A percentile compares a stretch with the other conserved stretches of the same genome.
phyloP scores from a whole-genome alignment of 192 early-diverging fungal genomes.

The Rhizoclosmatium sp. region DNA sequence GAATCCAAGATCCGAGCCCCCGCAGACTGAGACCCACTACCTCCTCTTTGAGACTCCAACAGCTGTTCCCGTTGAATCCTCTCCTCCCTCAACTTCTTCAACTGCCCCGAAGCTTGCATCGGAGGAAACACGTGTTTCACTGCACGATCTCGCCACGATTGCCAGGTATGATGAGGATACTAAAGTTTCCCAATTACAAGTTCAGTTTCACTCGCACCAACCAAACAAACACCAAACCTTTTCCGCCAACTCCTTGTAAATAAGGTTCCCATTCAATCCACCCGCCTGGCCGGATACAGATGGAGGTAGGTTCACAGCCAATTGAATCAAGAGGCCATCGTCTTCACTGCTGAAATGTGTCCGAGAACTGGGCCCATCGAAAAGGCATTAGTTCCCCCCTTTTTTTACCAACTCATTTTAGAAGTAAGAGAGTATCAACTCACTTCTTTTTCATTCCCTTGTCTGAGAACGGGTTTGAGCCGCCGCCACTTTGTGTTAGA shows the following conservation, averaged over 20 bases:
- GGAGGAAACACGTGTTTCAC: conserved; percentile 14
- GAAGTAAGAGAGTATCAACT: not conserved
- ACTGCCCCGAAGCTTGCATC: not conserved
- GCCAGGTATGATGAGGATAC: not conserved
- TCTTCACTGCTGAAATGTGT: conserved; percentile 22
- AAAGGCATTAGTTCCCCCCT: too few species aligned
- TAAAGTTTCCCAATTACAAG: not conserved
- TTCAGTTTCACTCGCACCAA: not conserved
- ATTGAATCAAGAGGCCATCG: conserved; percentile 2
- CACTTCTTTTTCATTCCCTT: too few species aligned
- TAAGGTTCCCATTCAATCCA: not conserved
- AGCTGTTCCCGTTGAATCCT: not conserved
- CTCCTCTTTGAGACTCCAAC: not conserved
- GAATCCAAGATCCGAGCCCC: not conserved
- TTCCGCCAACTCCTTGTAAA: conserved; percentile 9
- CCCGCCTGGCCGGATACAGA: not conserved
- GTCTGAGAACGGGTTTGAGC: not conserved
- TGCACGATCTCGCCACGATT: conserved; percentile 11
- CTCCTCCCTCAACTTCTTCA: not conserved
- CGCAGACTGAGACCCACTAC: not conserved
- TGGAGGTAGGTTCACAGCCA: not conserved
- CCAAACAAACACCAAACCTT: conserved; percentile 10
- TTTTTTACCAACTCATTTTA: not conserved
- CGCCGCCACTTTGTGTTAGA: not conserved
- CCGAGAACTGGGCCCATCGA: not conserved